Conservation (phyloP, 176 grass and related monocot species). For the Thinopyrum elongatum region DNA sequence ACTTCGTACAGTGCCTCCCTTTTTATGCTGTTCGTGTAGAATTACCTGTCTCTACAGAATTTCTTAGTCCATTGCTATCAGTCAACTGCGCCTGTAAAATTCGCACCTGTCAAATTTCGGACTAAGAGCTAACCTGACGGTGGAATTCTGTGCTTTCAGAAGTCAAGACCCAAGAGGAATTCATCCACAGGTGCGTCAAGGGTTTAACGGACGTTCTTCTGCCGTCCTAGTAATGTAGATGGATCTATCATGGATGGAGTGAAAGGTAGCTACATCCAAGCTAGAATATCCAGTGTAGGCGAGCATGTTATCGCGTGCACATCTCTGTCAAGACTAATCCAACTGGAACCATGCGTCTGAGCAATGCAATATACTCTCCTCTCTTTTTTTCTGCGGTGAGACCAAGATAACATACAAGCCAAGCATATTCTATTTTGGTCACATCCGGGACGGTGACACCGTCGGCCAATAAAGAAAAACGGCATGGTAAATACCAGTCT, state of each 20-base stretch:
- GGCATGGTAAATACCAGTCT: neutral
- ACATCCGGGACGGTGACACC: conserved; percentile 2
- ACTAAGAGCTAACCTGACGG: neutral
- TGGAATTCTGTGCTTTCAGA: neutral
- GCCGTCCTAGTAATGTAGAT: neutral
- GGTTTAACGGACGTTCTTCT: neutral
- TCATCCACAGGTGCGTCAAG: neutral
- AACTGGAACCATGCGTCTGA: neutral
- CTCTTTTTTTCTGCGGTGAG: too few species aligned
- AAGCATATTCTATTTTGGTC: neutral
- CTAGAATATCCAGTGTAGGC: neutral
- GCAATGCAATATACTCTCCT: too few species aligned
- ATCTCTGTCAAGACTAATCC: conserved; percentile 4
- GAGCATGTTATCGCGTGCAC: neutral
- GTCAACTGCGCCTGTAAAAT: neutral
- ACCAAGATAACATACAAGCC: neutral
- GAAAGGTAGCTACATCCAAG: neutral
- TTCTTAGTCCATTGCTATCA: neutral
- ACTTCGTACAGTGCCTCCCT: neutral
- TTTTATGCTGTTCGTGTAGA: neutral
- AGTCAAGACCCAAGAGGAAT: neutral
- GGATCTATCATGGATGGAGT: neutral
- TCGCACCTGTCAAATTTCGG: neutral
- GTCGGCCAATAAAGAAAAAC: neutral
- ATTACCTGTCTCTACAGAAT: neutral